A percentile compares a stretch with the other conserved stretches of the same genome.
phyloP scores from a whole-genome alignment of 2,329 filamentous ascomycete genomes.

The Hypoxylon sp. region DNA sequence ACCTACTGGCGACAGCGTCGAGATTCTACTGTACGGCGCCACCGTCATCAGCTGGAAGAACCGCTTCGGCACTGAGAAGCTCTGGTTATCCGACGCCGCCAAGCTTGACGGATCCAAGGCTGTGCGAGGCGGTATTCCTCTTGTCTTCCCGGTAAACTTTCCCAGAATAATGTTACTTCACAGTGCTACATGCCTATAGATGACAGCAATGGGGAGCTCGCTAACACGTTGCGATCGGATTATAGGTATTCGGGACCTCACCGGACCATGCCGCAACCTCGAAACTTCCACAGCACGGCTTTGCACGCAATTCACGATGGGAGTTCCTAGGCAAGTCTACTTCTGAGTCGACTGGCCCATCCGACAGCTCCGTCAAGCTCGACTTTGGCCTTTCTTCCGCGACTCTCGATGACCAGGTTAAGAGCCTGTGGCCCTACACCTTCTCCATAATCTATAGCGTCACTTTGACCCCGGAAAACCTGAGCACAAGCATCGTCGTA shows the following conservation, averaged over 20 bases:
- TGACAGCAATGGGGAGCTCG: background rate
- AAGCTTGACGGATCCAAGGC: slow-evolving; percentile 88
- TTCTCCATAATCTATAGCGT: slow-evolving; percentile 96
- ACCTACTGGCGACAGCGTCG: slow-evolving; percentile 87
- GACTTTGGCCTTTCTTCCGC: slow-evolving; percentile 90
- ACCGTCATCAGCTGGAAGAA: slow-evolving; percentile 96
- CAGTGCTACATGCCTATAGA: background rate
- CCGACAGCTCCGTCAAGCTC: slow-evolving; percentile 83
- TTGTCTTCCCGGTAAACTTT: slow-evolving; percentile 84
- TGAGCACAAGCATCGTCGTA: slow-evolving; percentile 87
- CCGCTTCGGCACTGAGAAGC: slow-evolving; percentile 80
- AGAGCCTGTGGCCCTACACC: slow-evolving; percentile 83
- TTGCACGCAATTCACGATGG: slow-evolving; percentile 91
- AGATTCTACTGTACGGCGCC: slow-evolving; percentile 89
- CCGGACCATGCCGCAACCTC: slow-evolving; percentile 82
- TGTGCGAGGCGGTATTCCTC: slow-evolving; percentile 89
- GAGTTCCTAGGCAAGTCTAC: slow-evolving; percentile 92
- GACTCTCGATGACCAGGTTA: slow-evolving; percentile 76
- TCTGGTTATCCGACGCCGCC: slow-evolving; percentile 86
- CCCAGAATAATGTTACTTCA: background rate
- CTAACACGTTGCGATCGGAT: slow-evolving; percentile 20
- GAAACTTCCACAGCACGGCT: slow-evolving; percentile 90
- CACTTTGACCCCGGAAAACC: slow-evolving; percentile 78
- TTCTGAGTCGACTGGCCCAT: slow-evolving; percentile 69
- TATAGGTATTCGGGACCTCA: slow-evolving; percentile 85